Evolutionary conservation across 2,329 filamentous ascomycete species (phyloP).

Genomic region (Pseudofabraea citricarpa): DNA sequence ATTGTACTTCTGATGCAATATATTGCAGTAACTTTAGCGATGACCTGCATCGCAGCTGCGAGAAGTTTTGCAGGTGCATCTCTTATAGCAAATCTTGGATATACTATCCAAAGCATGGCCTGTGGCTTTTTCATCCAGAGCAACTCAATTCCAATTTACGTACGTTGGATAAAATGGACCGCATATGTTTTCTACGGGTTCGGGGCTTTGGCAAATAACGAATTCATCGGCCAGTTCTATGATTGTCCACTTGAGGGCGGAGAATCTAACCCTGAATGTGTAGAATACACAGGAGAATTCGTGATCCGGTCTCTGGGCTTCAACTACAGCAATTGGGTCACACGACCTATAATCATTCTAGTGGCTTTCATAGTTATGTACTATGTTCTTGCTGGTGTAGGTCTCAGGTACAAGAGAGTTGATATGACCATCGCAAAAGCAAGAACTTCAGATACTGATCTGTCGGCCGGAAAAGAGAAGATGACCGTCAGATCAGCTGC

Average conservation of each 20-base stretch:
- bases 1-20: slow-evolving; percentile 68
- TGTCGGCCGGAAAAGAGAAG: slow-evolving; percentile 67
- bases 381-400: slow-evolving; percentile 52
- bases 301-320: slow-evolving; percentile 67
- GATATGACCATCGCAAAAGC: slow-evolving; percentile 67
- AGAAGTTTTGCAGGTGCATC: slow-evolving; percentile 67
- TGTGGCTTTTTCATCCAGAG: slow-evolving; percentile 75
- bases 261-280: slow-evolving; percentile 58
- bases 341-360: slow-evolving; percentile 59
- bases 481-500: slow-evolving; percentile 49
- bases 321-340: slow-evolving; percentile 57
- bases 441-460: slow-evolving; percentile 50
- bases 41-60: slow-evolving; percentile 59
- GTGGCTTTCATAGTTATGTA: slow-evolving; percentile 61
- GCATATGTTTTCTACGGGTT: slow-evolving; percentile 66
- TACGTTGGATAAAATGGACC: slow-evolving; percentile 72
- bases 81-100: slow-evolving; percentile 66
- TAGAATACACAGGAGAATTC: slow-evolving; percentile 63
- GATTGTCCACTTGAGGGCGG: slow-evolving; percentile 63
- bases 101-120: slow-evolving; percentile 68
- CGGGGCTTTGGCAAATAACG: slow-evolving; percentile 66
- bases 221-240: slow-evolving; percentile 69
- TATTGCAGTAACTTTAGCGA: slow-evolving; percentile 67
- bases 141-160: slow-evolving; percentile 69
- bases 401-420: slow-evolving; percentile 59